Evolutionary conservation across 108 stramenopile genomes (phyloP).

Genomic region (Cafeteria roenbergensis): DNA sequence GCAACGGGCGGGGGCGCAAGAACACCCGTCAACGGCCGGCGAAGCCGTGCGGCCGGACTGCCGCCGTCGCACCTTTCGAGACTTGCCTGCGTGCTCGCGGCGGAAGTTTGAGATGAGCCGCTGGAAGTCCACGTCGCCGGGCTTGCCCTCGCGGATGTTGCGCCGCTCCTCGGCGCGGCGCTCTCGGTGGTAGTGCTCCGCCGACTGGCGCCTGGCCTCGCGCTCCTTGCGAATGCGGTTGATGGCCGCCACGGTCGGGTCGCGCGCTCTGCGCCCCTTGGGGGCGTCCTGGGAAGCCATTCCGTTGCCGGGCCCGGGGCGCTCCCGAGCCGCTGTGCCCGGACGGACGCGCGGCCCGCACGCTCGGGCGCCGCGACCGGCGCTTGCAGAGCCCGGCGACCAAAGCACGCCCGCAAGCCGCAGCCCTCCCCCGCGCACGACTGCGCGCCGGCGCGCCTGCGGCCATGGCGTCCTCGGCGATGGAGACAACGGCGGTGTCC

Average conservation of each 20-base stretch:
- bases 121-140: conserved; percentile 94
- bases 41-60: conserved; percentile 9
- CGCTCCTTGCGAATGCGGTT: conserved; percentile 9
- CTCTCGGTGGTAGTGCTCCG: conserved; percentile 14
- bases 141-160: conserved; percentile 71
- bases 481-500: no score
- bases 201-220: conserved; percentile 14
- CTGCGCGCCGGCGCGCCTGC: no score
- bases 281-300: no score
- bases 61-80: conserved; percentile 19
- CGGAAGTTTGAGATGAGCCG: conserved; percentile 63
- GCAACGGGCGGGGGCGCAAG: conserved; percentile 18
- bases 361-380: no score
- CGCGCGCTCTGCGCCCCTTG: no score
- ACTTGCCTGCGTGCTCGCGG: conserved; percentile 11
- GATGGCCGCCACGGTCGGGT: conserved; percentile 12
- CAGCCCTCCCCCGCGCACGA: no score
- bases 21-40: conserved; percentile 49
- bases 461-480: no score
- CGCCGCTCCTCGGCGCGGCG: conserved; percentile 61
- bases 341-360: no score
- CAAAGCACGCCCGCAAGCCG: no score
- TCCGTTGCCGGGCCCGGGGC: no score
- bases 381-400: no score
- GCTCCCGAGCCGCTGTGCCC: no score